phyloP scores from a whole-genome alignment of 2,329 filamentous ascomycete genomes.

The Xylaria sp. region DNA sequence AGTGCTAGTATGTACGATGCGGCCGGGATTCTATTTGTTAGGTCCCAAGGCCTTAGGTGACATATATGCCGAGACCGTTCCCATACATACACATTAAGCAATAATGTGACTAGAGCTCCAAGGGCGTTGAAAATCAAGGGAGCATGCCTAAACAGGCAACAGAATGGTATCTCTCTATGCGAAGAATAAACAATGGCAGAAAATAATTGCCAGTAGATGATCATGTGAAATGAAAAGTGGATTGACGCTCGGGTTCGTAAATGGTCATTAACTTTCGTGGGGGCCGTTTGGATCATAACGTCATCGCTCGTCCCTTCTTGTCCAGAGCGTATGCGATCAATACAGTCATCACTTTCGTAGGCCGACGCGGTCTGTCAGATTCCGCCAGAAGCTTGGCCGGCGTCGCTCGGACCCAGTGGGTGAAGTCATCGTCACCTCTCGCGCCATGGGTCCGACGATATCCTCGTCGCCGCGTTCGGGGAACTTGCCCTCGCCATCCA shows the following conservation, averaged over 20 bases:
- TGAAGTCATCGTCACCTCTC: conserved; percentile 63
- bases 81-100: conserved; percentile 33
- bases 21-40: conserved; percentile 25
- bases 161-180: conserved; percentile 50
- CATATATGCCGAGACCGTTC: conserved; percentile 37
- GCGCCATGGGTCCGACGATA: conserved; percentile 91
- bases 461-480: conserved; percentile 88
- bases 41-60: conserved; percentile 32
- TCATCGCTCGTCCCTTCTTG: conserved; percentile 16
- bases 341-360: conserved; percentile 42
- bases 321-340: conserved; percentile 11
- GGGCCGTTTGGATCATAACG: conserved; percentile 22
- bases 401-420: conserved; percentile 45
- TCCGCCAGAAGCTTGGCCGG: conserved; percentile 49
- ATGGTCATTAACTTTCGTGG: conserved; percentile 40
- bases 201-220: conserved; percentile 25
- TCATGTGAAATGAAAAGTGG: conserved; percentile 40
- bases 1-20: conserved; percentile 39
- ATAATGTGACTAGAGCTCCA: conserved; percentile 12
- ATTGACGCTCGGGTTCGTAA: conserved; percentile 43
- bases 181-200: conserved; percentile 37
- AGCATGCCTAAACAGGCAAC: conserved; percentile 27
- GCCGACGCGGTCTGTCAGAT: conserved; percentile 49
- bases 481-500: conserved; percentile 85
- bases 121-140: background rate